Percentiles rank a stretch among this genome's conserved stretches.
These are phyloP conservation scores for Plectranthus barbatus DNA, from an alignment of 257 asterid genomes.

Conservation along the genomic window DNA sequence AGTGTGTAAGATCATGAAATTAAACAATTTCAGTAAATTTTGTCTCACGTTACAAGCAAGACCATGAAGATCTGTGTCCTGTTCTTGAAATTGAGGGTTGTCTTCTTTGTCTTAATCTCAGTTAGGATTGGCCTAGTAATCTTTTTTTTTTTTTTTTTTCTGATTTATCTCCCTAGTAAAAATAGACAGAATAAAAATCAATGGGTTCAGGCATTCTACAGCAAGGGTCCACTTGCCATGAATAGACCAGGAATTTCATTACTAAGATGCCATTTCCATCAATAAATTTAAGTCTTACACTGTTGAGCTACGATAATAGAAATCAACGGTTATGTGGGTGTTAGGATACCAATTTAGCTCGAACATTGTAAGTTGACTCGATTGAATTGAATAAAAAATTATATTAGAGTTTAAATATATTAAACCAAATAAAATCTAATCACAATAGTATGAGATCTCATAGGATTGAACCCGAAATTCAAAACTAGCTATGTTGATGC, in stretches of 20 bases:
- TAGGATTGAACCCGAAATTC: too few species aligned
- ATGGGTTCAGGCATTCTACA: background rate
- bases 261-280: conserved; percentile 1
- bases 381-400: too few species aligned
- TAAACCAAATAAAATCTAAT: too few species aligned
- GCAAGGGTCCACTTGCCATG: background rate
- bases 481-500: too few species aligned
- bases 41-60: conserved; percentile 16
- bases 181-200: background rate
- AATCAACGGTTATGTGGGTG: conserved; percentile 15
- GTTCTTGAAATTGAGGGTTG: conserved; percentile 10
- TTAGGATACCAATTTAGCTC: too few species aligned
- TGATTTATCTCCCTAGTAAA: conserved; percentile 1
- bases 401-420: too few species aligned
- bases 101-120: background rate
- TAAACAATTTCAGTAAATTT: conserved; percentile 1
- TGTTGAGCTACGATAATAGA: background rate
- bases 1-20: conserved; percentile 3
- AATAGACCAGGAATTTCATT: background rate
- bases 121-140: conserved; percentile 6
- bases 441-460: too few species aligned
- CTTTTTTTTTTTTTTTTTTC: background rate
- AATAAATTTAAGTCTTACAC: background rate
- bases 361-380: too few species aligned
- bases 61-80: conserved; percentile 18